phyloP scores from a whole-genome alignment of 2,329 filamentous ascomycete species.

The Trichoderma koningii region DNA sequence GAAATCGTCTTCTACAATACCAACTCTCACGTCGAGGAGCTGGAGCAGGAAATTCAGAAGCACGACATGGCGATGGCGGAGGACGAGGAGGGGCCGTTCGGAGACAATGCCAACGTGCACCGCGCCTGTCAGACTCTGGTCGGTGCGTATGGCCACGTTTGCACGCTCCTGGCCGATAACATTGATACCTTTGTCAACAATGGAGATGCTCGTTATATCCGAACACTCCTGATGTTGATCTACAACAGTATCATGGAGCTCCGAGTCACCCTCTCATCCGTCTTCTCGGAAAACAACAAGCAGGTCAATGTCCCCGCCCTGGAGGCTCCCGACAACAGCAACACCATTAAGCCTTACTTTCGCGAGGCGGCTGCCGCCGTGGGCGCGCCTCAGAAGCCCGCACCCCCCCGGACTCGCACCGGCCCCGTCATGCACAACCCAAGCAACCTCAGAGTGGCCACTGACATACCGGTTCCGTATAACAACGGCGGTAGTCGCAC shows the following conservation, averaged over 20 bases:
- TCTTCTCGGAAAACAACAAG: slow-evolving; percentile 35
- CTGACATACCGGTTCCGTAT: slow-evolving; percentile 52
- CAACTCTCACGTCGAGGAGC: slow-evolving; percentile 65
- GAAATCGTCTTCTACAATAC: slow-evolving; percentile 70
- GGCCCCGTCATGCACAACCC: slow-evolving; percentile 51
- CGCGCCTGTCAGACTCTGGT: slow-evolving; percentile 65
- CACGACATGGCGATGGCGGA: slow-evolving; percentile 54
- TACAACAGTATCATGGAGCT: slow-evolving; percentile 71
- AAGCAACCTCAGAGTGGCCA: slow-evolving; percentile 58
- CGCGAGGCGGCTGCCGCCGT: slow-evolving; percentile 52
- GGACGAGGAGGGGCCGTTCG: slow-evolving; percentile 50
- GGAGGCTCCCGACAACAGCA: slow-evolving; percentile 38
- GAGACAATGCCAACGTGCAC: slow-evolving; percentile 65
- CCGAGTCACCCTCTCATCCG: slow-evolving; percentile 53
- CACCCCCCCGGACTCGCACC: slow-evolving; percentile 38
- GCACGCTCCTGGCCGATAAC: slow-evolving; percentile 60
- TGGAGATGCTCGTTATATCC: slow-evolving; percentile 66
- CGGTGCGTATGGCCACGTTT: slow-evolving; percentile 66
- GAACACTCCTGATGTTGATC: slow-evolving; percentile 62
- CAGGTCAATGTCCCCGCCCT: slow-evolving; percentile 27
- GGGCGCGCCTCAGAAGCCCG: slow-evolving; percentile 53
- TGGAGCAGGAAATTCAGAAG: slow-evolving; percentile 65
- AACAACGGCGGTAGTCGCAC: slow-evolving; percentile 54
- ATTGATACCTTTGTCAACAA: slow-evolving; percentile 66
- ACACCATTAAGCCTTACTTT: slow-evolving; percentile 54